Evolutionary conservation across 495 filamentous ascomycete genomes (phyloP).

Genomic region (Penicillium desertorum): DNA sequence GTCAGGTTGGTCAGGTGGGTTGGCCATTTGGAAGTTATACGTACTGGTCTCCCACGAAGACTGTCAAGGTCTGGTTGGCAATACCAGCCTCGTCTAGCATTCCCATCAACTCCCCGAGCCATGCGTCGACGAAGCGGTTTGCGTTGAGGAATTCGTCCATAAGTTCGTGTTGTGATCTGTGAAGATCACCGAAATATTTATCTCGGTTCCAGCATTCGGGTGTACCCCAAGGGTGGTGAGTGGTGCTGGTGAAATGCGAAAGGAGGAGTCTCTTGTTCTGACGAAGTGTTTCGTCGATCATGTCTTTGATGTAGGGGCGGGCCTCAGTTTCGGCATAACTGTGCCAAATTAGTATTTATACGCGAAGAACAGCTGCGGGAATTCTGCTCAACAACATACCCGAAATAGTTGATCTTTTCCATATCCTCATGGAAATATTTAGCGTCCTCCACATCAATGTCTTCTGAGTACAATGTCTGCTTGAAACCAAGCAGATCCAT

Average conservation of each 20-base stretch:
- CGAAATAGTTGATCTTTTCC: constrained; percentile 50
- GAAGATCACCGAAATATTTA: constrained; percentile 34
- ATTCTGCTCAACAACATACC: constrained; percentile 35
- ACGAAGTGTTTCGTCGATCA: constrained; percentile 40
- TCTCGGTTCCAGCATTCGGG: constrained; percentile 35
- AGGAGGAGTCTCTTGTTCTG: constrained; percentile 46
- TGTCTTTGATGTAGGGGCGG: constrained; percentile 44
- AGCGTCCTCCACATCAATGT: constrained; percentile 25
- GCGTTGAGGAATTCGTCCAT: constrained; percentile 47
- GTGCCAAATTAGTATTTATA: constrained; percentile 27
- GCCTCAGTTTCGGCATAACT: constrained; percentile 40
- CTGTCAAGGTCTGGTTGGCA: constrained; percentile 48
- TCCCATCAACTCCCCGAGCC: constrained; percentile 45
- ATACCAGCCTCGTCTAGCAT: constrained; percentile 48
- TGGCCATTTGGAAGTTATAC: constrained; percentile 27
- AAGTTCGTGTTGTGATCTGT: constrained; percentile 26
- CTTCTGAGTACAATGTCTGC: constrained; percentile 34
- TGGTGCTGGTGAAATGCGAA: constrained; percentile 48
- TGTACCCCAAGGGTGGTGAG: constrained; percentile 46
- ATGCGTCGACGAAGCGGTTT: constrained; percentile 45
- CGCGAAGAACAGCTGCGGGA: constrained; percentile 20
- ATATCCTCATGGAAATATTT: constrained; percentile 32
- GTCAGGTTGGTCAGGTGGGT: constrained; percentile 21
- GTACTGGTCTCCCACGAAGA: constrained; percentile 48
- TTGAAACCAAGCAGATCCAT: constrained; percentile 43